Evolutionary conservation across 2,329 filamentous ascomycete genomes (phyloP), one percentile per base, ranked within the genome.

Genomic region (Cladosporium sp.): DNA sequence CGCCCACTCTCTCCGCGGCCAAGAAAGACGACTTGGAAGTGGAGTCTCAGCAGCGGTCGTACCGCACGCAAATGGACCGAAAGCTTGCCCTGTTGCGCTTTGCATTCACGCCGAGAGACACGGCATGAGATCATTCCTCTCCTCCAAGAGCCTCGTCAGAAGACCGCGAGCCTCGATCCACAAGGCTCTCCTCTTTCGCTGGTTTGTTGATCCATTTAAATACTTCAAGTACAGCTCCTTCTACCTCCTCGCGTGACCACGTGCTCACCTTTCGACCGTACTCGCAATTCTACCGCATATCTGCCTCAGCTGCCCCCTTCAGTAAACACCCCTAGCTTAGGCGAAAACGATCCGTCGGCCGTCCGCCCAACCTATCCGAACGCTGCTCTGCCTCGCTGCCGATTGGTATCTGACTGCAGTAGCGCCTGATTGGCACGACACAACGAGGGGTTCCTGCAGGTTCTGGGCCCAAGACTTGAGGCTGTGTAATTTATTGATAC

Each of bases 401-500:
- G 61, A 63, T 63, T 63, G 61, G 50, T 29, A 55, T 44, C 61
- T 56, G 23, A 63, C 61, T 56, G 61, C 61, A 63, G 61, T 56
- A 63, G 61, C 35, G 50, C 26, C 61, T 37, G 10, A 33, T 55
- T 28, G 35, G 50, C 40, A 40, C 33, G 33, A 26, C 61, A 21
- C 35, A 40, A 56, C 61, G 61, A 63, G 61, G 61, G 61, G 61
- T 63, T 56, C 50, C 50, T 63, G 61, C 61, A 63, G 61, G 61
- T 55, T 62, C 61, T 63, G 50, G 61, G 37, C 61, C 49, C 33
- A 55, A 44, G 50, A 63, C 50, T 63, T 63, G 61, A 63, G 61
- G 61, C 61, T 56, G 61, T 63, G 61, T 63, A n/a, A 40, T 63
- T 57, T 31, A 59, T 59, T 59, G 56, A 29, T 59, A 59, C 56